phyloP scores from a whole-genome alignment of 805 yeast species.

The Crinitomyces ghanaensis region DNA sequence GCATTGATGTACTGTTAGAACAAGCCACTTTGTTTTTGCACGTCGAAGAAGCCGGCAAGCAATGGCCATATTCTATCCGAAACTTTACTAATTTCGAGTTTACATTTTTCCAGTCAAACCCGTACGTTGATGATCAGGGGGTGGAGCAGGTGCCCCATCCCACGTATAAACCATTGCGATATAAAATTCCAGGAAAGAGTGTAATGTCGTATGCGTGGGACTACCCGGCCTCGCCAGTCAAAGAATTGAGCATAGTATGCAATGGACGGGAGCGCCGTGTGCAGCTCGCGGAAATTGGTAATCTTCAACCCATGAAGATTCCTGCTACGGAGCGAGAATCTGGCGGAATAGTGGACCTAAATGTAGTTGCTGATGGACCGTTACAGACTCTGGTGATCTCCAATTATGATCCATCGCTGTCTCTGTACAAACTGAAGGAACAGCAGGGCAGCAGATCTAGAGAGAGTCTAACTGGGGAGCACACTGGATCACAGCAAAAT shows the following conservation, averaged over 20 bases:
- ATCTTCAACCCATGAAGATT: slow-evolving; percentile 72
- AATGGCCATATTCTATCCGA: slow-evolving; percentile 90
- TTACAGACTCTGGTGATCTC: slow-evolving; percentile 79
- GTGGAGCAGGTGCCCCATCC: slow-evolving; percentile 41
- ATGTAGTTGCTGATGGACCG: slow-evolving; percentile 94
- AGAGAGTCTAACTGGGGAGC: slow-evolving; percentile 9
- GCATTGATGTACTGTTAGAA: slow-evolving; percentile 67
- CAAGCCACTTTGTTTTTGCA: slow-evolving; percentile 72
- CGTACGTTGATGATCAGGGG: slow-evolving; percentile 52
- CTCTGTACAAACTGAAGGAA: slow-evolving; percentile 52
- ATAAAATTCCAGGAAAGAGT: slow-evolving; percentile 75
- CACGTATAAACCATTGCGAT: slow-evolving; percentile 65
- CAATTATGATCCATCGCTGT: slow-evolving; percentile 64
- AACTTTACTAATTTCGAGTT: slow-evolving; percentile 86
- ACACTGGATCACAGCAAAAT: slow-evolving; percentile 9
- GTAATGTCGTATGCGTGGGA: slow-evolving; percentile 99
- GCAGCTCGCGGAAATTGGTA: slow-evolving; percentile 88
- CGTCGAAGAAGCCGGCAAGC: slow-evolving; percentile 55
- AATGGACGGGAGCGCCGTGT: slow-evolving; percentile 67
- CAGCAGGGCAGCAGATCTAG: slow-evolving; percentile 11
- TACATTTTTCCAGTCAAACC: slow-evolving; percentile 76
- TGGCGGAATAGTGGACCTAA: slow-evolving; percentile 60
- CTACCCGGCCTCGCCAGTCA: slow-evolving; percentile 79
- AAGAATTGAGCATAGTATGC: slow-evolving; percentile 64
- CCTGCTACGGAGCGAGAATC: slow-evolving; percentile 31